Conservation (phyloP, 1,284 basidiomycete genomes). For the Puccinia horiana region DNA sequence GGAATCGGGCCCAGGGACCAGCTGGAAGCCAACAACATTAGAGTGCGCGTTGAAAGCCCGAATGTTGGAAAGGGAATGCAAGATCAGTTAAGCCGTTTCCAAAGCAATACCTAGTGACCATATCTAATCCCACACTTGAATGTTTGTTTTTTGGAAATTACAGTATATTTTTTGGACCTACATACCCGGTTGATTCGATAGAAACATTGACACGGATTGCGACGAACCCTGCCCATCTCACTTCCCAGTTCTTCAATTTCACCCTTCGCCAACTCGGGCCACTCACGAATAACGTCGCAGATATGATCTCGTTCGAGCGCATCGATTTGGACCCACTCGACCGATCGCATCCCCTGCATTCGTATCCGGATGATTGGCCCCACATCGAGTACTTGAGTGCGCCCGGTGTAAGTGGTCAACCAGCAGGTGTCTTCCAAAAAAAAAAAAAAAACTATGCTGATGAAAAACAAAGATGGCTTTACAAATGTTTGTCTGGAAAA, state of each 20-base stretch:
- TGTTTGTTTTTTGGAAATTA: too few relatives aligned
- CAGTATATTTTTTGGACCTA: constrained; percentile 33
- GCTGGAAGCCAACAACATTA: constrained; percentile 16
- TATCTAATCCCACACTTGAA: not conserved
- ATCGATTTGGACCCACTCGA: not conserved
- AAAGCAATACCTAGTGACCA: not conserved
- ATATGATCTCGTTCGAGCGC: constrained; percentile 35
- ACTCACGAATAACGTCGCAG: constrained; percentile 23
- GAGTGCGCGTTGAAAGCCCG: constrained; percentile 21
- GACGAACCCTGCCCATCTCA: not conserved
- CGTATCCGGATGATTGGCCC: constrained; percentile 47
- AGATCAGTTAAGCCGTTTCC: constrained; percentile 21
- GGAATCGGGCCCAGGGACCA: constrained; percentile 36
- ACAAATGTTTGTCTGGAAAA: not conserved
- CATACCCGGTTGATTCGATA: constrained; percentile 29
- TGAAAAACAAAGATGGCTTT: not conserved
- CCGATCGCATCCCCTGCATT: not conserved
- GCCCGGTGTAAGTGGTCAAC: constrained; percentile 3
- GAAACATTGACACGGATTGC: constrained; percentile 21
- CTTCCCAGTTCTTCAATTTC: constrained; percentile 26
- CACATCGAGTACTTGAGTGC: constrained; percentile 41
- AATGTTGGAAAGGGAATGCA: constrained; percentile 38
- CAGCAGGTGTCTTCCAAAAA: not conserved
- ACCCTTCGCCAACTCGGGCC: constrained; percentile 11
- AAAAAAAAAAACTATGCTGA: not conserved